Evolutionary conservation across 1,284 basidiomycete species (phyloP), one percentile per base, ranked within the genome.

Genomic region (Sparassis latifolia): DNA sequence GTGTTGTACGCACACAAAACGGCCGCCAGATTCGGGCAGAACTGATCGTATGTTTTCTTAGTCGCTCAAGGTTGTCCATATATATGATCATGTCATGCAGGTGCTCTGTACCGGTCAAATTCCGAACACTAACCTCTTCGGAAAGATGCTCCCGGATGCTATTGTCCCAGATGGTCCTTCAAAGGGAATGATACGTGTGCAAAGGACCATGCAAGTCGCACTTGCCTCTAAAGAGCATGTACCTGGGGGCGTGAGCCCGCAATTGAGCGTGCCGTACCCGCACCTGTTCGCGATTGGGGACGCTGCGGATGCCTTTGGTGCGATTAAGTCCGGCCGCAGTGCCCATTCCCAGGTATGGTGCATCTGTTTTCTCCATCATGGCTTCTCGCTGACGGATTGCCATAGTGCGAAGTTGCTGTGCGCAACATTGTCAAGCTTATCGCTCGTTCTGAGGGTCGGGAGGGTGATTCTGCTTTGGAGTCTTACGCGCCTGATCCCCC

Each of bases 81-180:
- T 44, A 20, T 32, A 20, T 33, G n/a, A 42, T 49, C 27, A 10
- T 10, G 20, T 27, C 20, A 42, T 6, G 49, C 45, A 88, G 83
- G 74, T 91, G 10, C 69, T 86, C 1, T 90, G 89, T 62, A 90
- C 87, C 0, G 88, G 88, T 5, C 87, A 89, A 66, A 73, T 69
- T 37, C 86, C 87, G 20, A 89, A 90, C 62, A 84, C 85, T 0
- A 69, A 65, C 1, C 62, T 90, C 39, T 67, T 92, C 30, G 66
- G 63, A 31, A 59, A 63, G 0, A 69, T 84, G 57, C 72, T 81
- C 48, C 72, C 79, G 0, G 59, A 68, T 2, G 73, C 76, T 2
- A 72, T 89, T 42, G 71, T 80, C 47, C 61, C 73, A 0, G 55
- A 63, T 27, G 64, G 64, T 5, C 57, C 61, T 5, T 54, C 58